Conservation (phyloP, 2,329 filamentous ascomycete genomes). For the Alternaria arborescens region DNA sequence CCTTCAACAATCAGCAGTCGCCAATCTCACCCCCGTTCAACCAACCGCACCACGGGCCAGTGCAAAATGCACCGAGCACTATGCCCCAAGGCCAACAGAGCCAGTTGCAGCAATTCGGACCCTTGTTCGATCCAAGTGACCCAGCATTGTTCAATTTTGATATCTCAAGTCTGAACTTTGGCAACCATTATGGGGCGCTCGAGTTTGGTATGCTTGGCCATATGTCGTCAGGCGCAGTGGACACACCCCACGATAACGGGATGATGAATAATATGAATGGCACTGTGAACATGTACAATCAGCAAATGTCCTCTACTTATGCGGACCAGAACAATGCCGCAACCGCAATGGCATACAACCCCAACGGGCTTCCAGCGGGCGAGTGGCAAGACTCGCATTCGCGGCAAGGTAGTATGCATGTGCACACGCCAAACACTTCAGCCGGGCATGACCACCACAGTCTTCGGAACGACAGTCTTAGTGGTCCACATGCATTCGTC, state of each 20-base stretch:
- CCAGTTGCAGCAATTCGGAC: constrained; percentile 58
- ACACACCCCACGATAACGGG: constrained; percentile 72
- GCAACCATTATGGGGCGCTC: constrained; percentile 92
- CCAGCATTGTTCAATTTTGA: constrained; percentile 96
- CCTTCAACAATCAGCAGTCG: constrained; percentile 73
- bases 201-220: constrained; percentile 97
- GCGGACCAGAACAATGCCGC: constrained; percentile 31
- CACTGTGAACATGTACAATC: constrained; percentile 48
- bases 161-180: constrained; percentile 91
- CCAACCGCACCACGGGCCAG: constrained; percentile 58
- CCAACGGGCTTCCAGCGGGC: constrained; percentile 35
- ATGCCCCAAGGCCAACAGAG: constrained; percentile 50
- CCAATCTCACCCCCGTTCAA: constrained; percentile 79
- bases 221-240: constrained; percentile 90
- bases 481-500: constrained; percentile 65
- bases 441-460: constrained; percentile 46
- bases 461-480: constrained; percentile 45
- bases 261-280: constrained; percentile 47
- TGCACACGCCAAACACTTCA: constrained; percentile 54
- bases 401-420: constrained; percentile 55
- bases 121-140: constrained; percentile 88
- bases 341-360: constrained; percentile 44
- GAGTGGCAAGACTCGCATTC: constrained; percentile 53
- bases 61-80: constrained; percentile 60
- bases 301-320: constrained; percentile 49